phyloP scores from a whole-genome alignment of 208 protist species.

The Crithidia expoeki region DNA sequence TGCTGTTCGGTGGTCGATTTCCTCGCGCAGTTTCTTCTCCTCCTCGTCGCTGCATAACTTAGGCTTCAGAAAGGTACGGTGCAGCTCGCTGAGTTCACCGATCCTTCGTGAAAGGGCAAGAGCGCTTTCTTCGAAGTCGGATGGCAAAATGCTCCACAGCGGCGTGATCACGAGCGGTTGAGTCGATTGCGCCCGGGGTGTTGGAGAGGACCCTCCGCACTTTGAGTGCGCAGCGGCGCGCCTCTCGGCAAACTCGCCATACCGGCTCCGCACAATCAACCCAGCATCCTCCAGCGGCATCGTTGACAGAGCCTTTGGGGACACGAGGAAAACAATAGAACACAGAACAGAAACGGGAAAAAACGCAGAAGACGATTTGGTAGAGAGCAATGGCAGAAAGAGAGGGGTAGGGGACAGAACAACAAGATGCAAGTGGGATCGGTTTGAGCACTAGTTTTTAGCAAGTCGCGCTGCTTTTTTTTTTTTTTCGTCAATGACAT shows the following conservation, averaged over 20 bases:
- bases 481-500: not conserved
- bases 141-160: constrained; percentile 28
- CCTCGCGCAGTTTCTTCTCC: constrained; percentile 35
- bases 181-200: not conserved
- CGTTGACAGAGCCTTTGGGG: not conserved
- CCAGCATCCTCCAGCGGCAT: constrained; percentile 5
- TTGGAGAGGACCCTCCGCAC: not conserved
- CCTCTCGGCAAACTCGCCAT: constrained; percentile 33
- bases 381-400: too few relatives aligned
- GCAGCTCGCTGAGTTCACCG: constrained; percentile 44
- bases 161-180: constrained; percentile 15
- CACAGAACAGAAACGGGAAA: not conserved
- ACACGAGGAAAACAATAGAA: not conserved
- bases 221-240: constrained; percentile 11
- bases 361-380: too few relatives aligned
- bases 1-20: constrained; percentile 43
- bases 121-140: constrained; percentile 28
- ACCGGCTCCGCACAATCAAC: constrained; percentile 36
- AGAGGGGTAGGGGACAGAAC: too few relatives aligned
- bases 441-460: too few relatives aligned
- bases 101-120: constrained; percentile 26
- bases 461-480: too few relatives aligned
- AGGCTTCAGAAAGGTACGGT: constrained; percentile 52
- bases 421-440: too few relatives aligned
- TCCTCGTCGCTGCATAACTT: constrained; percentile 61